Percentiles rank a stretch among this genome's conserved stretches.
Conservation (phyloP, 2,329 filamentous ascomycete genomes). For the Thielaviopsis musarum region DNA sequence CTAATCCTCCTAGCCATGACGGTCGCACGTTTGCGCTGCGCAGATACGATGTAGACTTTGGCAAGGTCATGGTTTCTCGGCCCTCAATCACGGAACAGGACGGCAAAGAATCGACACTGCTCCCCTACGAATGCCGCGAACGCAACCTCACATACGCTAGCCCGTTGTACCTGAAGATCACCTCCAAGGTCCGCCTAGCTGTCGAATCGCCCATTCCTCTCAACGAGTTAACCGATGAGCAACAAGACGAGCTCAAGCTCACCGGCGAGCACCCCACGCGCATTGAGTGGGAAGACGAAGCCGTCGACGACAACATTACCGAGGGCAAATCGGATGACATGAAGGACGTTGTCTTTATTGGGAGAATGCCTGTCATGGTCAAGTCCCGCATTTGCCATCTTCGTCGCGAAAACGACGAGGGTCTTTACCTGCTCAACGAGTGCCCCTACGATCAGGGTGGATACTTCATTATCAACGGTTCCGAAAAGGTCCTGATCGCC, state of each 20-base stretch:
- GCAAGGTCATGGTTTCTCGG: conserved; percentile 71
- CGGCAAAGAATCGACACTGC: conserved; percentile 66
- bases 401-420: conserved; percentile 65
- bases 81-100: conserved; percentile 89
- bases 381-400: conserved; percentile 93
- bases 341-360: conserved; percentile 69
- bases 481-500: conserved; percentile 94
- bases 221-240: conserved; percentile 51
- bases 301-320: conserved; percentile 25
- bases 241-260: conserved; percentile 35
- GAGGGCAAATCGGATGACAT: conserved; percentile 32
- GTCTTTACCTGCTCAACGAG: conserved; percentile 82
- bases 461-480: conserved; percentile 98
- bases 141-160: conserved; percentile 92
- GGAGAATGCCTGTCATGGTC: conserved; percentile 93
- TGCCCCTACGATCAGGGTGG: conserved; percentile 97
- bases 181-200: conserved; percentile 68
- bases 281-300: conserved; percentile 40
- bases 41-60: conserved; percentile 90
- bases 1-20: conserved; percentile 58
- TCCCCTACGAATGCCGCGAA: conserved; percentile 87
- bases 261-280: conserved; percentile 42
- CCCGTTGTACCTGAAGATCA: conserved; percentile 78
- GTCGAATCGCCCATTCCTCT: conserved; percentile 54
- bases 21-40: conserved; percentile 71